Conservation (phyloP, 2,329 filamentous ascomycete genomes). For the Waltergamsia citrina region DNA sequence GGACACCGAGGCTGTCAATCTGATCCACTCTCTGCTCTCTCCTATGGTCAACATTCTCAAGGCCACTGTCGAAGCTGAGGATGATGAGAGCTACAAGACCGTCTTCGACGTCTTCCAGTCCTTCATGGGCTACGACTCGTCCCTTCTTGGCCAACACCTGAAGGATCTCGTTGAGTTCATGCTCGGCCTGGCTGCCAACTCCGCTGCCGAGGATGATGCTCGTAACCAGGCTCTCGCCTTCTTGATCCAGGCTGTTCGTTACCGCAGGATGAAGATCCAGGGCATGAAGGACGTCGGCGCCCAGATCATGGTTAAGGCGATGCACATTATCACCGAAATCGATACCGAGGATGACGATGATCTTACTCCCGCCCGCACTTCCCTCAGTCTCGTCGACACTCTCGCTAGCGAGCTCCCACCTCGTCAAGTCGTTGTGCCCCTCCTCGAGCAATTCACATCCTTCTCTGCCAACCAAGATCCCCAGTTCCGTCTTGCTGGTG, state of each 20-base stretch:
- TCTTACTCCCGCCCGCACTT: slow-evolving; percentile 69
- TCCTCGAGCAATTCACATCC: slow-evolving; percentile 75
- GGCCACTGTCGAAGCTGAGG: slow-evolving; percentile 64
- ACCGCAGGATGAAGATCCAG: slow-evolving; percentile 93
- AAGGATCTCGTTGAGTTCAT: slow-evolving; percentile 89
- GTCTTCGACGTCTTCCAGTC: slow-evolving; percentile 97
- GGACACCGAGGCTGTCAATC: slow-evolving; percentile 60
- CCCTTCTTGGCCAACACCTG: slow-evolving; percentile 76
- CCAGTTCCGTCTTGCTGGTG: slow-evolving; percentile 79
- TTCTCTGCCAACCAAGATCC: slow-evolving; percentile 70
- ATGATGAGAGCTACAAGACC: slow-evolving; percentile 83
- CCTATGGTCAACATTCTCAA: slow-evolving; percentile 86
- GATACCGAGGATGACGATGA: slow-evolving; percentile 69
- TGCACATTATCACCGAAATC: slow-evolving; percentile 85
- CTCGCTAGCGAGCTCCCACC: slow-evolving; percentile 83
- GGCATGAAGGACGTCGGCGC: slow-evolving; percentile 75
- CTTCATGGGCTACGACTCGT: slow-evolving; percentile 79
- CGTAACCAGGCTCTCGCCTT: slow-evolving; percentile 87
- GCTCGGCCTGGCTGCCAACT: slow-evolving; percentile 75
- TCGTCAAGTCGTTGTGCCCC: slow-evolving; percentile 85
- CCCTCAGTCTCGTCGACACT: slow-evolving; percentile 80
- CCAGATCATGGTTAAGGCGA: slow-evolving; percentile 75
- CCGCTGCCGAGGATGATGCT: slow-evolving; percentile 70
- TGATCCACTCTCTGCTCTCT: slow-evolving; percentile 74
- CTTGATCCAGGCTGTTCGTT: slow-evolving; percentile 85